These are phyloP conservation scores for Trichoderma sp. DNA, from an alignment of 2,329 filamentous ascomycete genomes.

Conservation along the genomic window DNA sequence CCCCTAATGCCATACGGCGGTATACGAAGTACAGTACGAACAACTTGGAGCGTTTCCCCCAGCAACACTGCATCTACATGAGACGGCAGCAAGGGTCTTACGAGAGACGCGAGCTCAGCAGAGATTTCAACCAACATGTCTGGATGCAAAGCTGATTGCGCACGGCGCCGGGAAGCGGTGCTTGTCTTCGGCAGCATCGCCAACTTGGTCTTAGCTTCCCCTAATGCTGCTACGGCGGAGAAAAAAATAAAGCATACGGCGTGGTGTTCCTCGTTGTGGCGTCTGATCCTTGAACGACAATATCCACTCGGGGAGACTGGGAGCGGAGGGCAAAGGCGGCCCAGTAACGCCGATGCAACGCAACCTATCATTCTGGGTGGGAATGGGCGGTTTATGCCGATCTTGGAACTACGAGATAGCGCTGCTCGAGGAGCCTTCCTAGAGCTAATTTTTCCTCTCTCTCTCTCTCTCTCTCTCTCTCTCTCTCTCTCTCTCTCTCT, in stretches of 20 bases:
- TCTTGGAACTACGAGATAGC: slow-evolving; percentile 15
- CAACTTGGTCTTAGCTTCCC: slow-evolving; percentile 11
- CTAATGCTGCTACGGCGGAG: neutral
- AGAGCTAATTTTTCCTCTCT: neutral
- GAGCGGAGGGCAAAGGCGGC: neutral
- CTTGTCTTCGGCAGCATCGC: slow-evolving; percentile 15
- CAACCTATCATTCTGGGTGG: neutral
- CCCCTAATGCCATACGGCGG: neutral
- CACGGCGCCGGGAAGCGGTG: neutral
- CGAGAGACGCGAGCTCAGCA: slow-evolving; percentile 10
- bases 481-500: too few relatives aligned
- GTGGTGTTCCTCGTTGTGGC: slow-evolving; percentile 8
- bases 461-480: too few relatives aligned
- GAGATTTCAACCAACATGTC: slow-evolving; percentile 1
- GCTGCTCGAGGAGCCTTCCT: slow-evolving; percentile 4
- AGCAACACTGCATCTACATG: slow-evolving; percentile 3
- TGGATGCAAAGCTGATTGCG: neutral
- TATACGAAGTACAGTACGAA: neutral
- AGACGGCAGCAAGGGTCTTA: neutral
- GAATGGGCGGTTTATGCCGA: slow-evolving; percentile 15
- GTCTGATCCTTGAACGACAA: slow-evolving; percentile 9
- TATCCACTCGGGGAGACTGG: neutral
- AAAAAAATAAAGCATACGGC: slow-evolving; percentile 18
- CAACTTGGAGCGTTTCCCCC: neutral
- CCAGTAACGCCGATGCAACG: slow-evolving; percentile 20